phyloP scores from a whole-genome alignment of 768 basidiomycete genomes.

The Filobasidium wieringae region DNA sequence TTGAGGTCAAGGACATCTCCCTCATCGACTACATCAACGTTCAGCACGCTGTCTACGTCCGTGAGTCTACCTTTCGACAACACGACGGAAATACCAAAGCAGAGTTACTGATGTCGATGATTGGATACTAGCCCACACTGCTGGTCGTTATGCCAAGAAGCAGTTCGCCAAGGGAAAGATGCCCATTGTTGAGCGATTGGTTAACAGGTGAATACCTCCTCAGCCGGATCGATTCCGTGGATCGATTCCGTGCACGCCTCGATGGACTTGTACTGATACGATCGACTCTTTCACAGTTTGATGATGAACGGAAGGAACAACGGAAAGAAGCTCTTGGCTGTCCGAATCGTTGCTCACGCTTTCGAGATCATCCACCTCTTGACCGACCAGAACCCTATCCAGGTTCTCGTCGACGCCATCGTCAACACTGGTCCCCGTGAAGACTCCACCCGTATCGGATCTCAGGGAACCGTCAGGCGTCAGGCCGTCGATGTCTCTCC shows the following conservation, averaged over 20 bases:
- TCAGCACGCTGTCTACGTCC: constrained; percentile 91
- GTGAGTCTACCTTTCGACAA: constrained; percentile 19
- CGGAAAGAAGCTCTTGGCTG: constrained; percentile 96
- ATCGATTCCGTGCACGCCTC: neutral
- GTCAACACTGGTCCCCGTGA: constrained; percentile 99
- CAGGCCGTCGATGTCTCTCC: constrained; percentile 99
- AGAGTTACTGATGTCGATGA: too few species aligned
- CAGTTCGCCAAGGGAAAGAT: constrained; percentile 99
- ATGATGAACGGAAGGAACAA: constrained; percentile 99
- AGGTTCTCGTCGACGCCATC: constrained; percentile 95
- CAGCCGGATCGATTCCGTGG: neutral
- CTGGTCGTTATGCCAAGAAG: constrained; percentile 98
- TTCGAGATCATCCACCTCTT: constrained; percentile 99
- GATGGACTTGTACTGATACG: neutral
- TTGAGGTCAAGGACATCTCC: constrained; percentile 99
- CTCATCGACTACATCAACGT: constrained; percentile 99
- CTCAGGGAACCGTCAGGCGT: constrained; percentile 97
- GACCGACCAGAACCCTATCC: constrained; percentile 99
- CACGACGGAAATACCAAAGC: too few species aligned
- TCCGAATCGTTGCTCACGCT: constrained; percentile 97
- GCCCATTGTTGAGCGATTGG: constrained; percentile 99
- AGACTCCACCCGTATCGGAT: constrained; percentile 99
- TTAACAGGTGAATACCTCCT: constrained; percentile 73
- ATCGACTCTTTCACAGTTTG: constrained; percentile 47
- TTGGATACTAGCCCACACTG: constrained; percentile 59